These are phyloP conservation scores for Moesziomyces globuligerus DNA, from an alignment of 1,284 basidiomycete genomes.

Conservation along the genomic window DNA sequence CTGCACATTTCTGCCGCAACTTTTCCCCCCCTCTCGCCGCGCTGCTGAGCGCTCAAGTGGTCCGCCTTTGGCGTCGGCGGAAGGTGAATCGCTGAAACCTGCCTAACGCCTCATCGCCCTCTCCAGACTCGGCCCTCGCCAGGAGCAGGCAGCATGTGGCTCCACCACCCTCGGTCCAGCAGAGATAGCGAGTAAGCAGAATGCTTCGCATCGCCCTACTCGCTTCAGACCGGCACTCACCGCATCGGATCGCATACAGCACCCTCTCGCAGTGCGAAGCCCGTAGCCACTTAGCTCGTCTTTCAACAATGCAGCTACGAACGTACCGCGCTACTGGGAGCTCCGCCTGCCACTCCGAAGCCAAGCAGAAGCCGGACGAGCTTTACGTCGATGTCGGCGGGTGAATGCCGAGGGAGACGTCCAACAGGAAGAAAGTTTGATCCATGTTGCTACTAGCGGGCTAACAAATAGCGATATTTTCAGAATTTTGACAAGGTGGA, in stretches of 20 bases:
- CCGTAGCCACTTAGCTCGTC: no score
- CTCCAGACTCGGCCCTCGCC: background rate
- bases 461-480: background rate
- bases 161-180: no score
- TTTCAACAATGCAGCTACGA: background rate
- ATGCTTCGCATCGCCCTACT: no score
- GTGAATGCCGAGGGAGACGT: no score
- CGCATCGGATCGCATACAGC: background rate
- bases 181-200: no score
- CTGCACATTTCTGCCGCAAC: no score
- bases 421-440: background rate
- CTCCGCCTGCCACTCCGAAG: background rate
- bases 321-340: no score
- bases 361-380: no score
- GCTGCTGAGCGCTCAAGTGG: no score
- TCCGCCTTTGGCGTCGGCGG: conserved; percentile 15
- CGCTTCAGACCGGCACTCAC: background rate
- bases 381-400: no score
- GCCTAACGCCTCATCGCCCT: conserved; percentile 1
- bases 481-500: background rate
- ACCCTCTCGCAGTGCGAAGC: background rate
- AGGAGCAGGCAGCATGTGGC: no score
- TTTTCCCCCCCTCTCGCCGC: background rate
- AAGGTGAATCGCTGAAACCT: conserved; percentile 20
- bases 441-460: background rate